Evolutionary conservation across 306 rosid species (phyloP), one percentile per base, ranked within the genome.

Genomic region (Glycine latifolia): DNA sequence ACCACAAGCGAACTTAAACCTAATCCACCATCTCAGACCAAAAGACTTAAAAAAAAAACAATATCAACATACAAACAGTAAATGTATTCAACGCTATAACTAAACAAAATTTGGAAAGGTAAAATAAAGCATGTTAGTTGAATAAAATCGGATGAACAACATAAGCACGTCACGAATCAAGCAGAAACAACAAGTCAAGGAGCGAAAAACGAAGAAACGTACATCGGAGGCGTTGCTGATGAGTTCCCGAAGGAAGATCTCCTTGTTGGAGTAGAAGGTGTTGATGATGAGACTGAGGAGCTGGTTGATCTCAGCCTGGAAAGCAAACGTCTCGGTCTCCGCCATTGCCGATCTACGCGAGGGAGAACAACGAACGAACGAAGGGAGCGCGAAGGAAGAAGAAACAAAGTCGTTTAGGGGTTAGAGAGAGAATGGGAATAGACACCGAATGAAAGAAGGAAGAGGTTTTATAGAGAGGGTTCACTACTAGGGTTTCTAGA

Each of bases 231-330:
- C 81, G 72, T 94, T 94, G 71, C 97, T 94, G 79, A 94, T 90
- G 55, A 94, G 83, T 82, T 94, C 98, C 16, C 98, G 94, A 66
- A 94, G 98, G 67, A 94, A 94, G 81, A 94, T 94, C 92, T 94
- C 98, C 93, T 94, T 94, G 87, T 94, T 94, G 87, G 97, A 92
- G 90, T 94, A 94, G 86, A 94, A 94, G 16, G 98, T 94, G 84
- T 94, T 94, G 93, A 94, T 94, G 87, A 94, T 92, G 48, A 94
- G 87, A 62, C 98, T 94, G 79, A 94, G 92, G 33, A 94, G 93
- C 92, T 94, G 98, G 91, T 94, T 94, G 79, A 94, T 94, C 92
- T 94, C 98, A 37, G 98, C 98, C 90, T 94, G 98, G 67, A 94
- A 94, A 15, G 98, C 94, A 26, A 94, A 94, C 62, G 97, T 94